A percentile compares a stretch with the other conserved stretches of the same genome.
Conservation (phyloP, 192 early-diverging fungal genomes). For the Dissophora globulifera region DNA sequence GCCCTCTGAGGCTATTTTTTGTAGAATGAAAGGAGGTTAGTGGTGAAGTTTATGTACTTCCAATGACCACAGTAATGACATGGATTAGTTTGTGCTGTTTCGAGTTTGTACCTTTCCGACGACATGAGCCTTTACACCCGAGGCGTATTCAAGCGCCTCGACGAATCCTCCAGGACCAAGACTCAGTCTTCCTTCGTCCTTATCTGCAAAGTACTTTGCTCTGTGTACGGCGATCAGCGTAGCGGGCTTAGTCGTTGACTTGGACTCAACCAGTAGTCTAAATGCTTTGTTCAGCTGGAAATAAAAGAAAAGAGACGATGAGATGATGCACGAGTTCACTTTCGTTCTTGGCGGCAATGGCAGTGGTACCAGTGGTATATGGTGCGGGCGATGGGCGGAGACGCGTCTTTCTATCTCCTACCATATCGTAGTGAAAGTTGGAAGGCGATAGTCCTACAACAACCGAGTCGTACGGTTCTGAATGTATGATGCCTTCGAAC, state of each 20-base stretch:
- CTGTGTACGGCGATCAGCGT: constrained; percentile 87
- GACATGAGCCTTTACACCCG: constrained; percentile 69
- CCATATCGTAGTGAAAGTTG: constrained; percentile 73
- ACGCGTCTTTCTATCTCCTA: too few relatives aligned
- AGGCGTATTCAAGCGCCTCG: constrained; percentile 82
- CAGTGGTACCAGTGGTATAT: too few relatives aligned
- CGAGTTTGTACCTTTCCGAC: constrained; percentile 74
- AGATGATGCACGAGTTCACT: too few relatives aligned
- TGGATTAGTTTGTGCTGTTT: too few relatives aligned
- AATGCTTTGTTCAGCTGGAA: constrained; percentile 82
- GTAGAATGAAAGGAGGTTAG: too few relatives aligned
- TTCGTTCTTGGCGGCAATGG: too few relatives aligned
- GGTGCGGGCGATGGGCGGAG: too few relatives aligned
- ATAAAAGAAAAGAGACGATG: background rate
- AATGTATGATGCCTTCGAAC: constrained; percentile 68
- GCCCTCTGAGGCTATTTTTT: constrained; percentile 62
- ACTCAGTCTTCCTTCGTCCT: constrained; percentile 64
- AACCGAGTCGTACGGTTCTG: constrained; percentile 75
- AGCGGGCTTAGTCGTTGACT: constrained; percentile 43
- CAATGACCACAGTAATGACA: too few relatives aligned
- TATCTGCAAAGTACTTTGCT: constrained; percentile 79
- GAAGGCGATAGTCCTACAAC: constrained; percentile 85
- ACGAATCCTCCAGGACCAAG: constrained; percentile 94
- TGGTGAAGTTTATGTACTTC: too few relatives aligned
- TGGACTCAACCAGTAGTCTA: constrained; percentile 63